A percentile compares a stretch with the other conserved stretches of the same genome.
Evolutionary conservation across 2,329 filamentous ascomycete species (phyloP).

Genomic region (Ascochyta viciae-villosae): DNA sequence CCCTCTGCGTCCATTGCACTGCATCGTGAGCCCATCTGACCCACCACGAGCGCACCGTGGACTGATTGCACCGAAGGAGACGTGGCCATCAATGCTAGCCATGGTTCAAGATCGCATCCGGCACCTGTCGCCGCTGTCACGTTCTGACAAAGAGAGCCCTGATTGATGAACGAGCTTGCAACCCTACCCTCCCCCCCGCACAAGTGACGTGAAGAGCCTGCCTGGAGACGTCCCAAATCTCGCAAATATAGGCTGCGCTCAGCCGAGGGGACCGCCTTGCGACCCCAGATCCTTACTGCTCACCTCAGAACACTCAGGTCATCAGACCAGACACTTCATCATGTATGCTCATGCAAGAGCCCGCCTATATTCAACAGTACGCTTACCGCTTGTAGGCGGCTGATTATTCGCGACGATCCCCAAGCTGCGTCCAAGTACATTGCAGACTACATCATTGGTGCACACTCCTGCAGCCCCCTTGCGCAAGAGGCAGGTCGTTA

Average conservation of each 20-base stretch:
- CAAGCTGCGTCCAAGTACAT: conserved; percentile 75
- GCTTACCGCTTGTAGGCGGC: conserved; percentile 66
- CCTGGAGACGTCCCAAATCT: neutral
- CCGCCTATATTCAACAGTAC: conserved; percentile 21
- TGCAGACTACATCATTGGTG: conserved; percentile 80
- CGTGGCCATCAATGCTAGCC: conserved; percentile 14
- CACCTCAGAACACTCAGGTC: conserved; percentile 18
- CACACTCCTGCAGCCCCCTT: conserved; percentile 27
- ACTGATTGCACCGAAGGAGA: conserved; percentile 9
- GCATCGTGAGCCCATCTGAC: conserved; percentile 30
- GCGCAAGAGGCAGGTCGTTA: conserved; percentile 29
- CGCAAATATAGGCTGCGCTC: conserved; percentile 27
- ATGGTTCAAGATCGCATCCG: conserved; percentile 23
- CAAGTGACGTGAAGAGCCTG: conserved; percentile 30
- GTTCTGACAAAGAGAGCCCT: conserved; percentile 33
- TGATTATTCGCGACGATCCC: conserved; percentile 81
- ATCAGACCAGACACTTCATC: conserved; percentile 22
- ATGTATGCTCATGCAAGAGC: conserved; percentile 44
- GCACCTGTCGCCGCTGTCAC: conserved; percentile 31
- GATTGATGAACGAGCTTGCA: conserved; percentile 27
- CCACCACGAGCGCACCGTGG: conserved; percentile 24
- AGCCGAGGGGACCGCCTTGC: conserved; percentile 6
- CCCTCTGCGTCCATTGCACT: conserved; percentile 35
- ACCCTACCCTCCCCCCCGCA: conserved; percentile 14
- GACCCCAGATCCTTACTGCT: conserved; percentile 11